phyloP scores from a whole-genome alignment of 208 protist genomes.

The Leishmania tropica region DNA sequence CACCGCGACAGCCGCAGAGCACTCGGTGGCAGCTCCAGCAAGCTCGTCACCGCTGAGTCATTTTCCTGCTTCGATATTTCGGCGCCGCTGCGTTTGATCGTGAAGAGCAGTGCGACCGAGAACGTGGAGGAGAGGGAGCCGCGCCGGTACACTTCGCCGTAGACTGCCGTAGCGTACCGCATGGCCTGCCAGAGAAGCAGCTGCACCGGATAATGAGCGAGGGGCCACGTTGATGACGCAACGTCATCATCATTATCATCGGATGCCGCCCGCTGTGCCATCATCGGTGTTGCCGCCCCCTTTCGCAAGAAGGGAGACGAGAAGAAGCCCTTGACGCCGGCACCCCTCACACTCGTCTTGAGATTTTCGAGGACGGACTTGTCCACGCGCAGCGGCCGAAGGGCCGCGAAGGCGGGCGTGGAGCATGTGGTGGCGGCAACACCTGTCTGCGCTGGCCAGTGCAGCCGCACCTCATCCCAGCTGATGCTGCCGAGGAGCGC shows the following conservation, averaged over 20 bases:
- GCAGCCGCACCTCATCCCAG: slow-evolving; percentile 16
- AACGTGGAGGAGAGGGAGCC: slow-evolving; percentile 47
- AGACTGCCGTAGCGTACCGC: slow-evolving; percentile 67
- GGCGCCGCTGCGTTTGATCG: slow-evolving; percentile 28
- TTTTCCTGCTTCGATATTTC: slow-evolving; percentile 38
- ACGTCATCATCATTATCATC: not conserved
- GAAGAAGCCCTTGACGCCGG: slow-evolving; percentile 11
- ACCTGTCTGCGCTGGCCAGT: not conserved
- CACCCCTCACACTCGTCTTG: not conserved
- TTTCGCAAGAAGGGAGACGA: not conserved
- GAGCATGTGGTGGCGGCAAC: not conserved
- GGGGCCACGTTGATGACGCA: not conserved
- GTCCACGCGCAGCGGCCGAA: slow-evolving; percentile 5
- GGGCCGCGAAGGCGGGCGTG: not conserved
- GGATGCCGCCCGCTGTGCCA: not conserved
- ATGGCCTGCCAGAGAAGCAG: slow-evolving; percentile 45
- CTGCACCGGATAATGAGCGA: slow-evolving; percentile 36
- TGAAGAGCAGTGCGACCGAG: slow-evolving; percentile 39
- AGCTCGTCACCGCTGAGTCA: slow-evolving; percentile 48
- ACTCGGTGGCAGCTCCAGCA: slow-evolving; percentile 49
- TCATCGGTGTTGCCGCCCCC: not conserved
- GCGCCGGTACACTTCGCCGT: slow-evolving; percentile 56
- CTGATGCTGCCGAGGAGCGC: slow-evolving; percentile 18
- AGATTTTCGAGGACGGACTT: not conserved
- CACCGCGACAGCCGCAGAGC: slow-evolving; percentile 52